Base-by-base conservation (phyloP, 2,329 filamentous ascomycete species). In the Gaeumannomyces tritici region DNA sequence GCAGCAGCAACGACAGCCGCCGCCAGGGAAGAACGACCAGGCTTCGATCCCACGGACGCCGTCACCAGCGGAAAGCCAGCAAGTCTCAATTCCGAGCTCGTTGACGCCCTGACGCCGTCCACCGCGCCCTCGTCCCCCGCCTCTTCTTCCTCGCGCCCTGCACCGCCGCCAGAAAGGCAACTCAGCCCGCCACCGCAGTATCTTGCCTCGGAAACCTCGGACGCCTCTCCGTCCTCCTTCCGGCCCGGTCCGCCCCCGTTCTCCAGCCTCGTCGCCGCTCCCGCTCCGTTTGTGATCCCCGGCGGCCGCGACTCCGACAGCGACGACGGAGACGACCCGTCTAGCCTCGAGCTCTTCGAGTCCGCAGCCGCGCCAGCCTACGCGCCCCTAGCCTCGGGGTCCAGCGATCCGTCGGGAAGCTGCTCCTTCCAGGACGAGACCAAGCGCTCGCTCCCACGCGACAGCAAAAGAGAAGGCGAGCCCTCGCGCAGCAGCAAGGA, bases 381-480 rank as follows among this genome's bases (percentile, higher is more conserved):
- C 75, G 79, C 80, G 64, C 74, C 78, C 26, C 69, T 74, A 61
- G 73, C 74, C 57, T 70, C 76, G 11, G 73, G 75, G 33, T 75
- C 75, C 61, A 70, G 73, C 60, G 68, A 71, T 57, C 69, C 68
- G 35, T 68, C 75, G 6, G 51, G 51, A 31, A 71, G 70, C 62
- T 76, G 70, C 62, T 76, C 73, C 54, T 78, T 81, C 63, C 76
- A 79, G 69, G 80, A 85, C 68, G 91, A 96, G 73, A 93, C 91
- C 71, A 96, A 96, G 77, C 87, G 89, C 70, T 90, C 88, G 61
- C 86, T 96, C 71, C 89, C 90, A n/a, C 82, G 79, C 69, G 92
- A 96, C 75, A 89, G 83, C 67, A 96, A 96, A 76, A 84, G 85
- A 70, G 83, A 89, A 56, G 67, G 67, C 69, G 66, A 70, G 42